These are phyloP conservation scores for Pythium vanterpoolii DNA, from an alignment of 352 stramenopile species.

Conservation along the genomic window DNA sequence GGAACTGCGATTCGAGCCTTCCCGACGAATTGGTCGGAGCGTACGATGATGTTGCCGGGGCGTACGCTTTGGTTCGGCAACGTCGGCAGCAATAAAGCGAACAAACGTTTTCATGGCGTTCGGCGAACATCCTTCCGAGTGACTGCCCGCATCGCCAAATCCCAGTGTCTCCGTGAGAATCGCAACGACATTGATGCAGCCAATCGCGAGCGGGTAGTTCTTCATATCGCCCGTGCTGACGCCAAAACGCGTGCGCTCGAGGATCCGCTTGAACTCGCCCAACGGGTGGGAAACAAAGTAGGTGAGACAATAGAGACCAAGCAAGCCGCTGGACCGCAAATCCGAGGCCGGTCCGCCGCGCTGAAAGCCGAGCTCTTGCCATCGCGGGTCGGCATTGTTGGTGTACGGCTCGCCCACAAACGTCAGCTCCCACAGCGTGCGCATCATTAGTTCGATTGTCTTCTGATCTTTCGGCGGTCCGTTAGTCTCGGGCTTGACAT, in stretches of 20 bases:
- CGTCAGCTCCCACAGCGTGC: constrained; percentile 57
- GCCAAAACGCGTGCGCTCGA: constrained; percentile 70
- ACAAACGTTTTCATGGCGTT: constrained; percentile 80
- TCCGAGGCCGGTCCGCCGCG: constrained; percentile 77
- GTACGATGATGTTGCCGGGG: constrained; percentile 1
- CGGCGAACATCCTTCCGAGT: constrained; percentile 61
- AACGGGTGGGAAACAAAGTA: constrained; percentile 77
- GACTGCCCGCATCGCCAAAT: constrained; percentile 73
- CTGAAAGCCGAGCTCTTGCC: constrained; percentile 84
- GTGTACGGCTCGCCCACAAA: constrained; percentile 64
- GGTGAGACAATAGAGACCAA: constrained; percentile 82
- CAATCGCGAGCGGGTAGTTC: constrained; percentile 86
- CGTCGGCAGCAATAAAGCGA: constrained; percentile 55
- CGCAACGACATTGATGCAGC: constrained; percentile 79
- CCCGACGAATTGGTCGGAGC: constrained; percentile 1
- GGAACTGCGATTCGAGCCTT: constrained; percentile 16
- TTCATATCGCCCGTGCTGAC: constrained; percentile 88
- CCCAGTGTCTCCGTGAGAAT: constrained; percentile 75
- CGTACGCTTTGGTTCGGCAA: constrained; percentile 22
- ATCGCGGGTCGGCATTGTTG: constrained; percentile 70
- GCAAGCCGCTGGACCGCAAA: constrained; percentile 73
- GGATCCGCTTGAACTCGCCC: constrained; percentile 62
- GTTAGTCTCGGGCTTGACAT: constrained; percentile 72
- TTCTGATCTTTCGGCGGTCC: constrained; percentile 67
- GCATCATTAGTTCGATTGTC: constrained; percentile 77